Evolutionary conservation across 805 yeast genomes (phyloP).

Genomic region (Kodamaea kaohsiungensis): DNA sequence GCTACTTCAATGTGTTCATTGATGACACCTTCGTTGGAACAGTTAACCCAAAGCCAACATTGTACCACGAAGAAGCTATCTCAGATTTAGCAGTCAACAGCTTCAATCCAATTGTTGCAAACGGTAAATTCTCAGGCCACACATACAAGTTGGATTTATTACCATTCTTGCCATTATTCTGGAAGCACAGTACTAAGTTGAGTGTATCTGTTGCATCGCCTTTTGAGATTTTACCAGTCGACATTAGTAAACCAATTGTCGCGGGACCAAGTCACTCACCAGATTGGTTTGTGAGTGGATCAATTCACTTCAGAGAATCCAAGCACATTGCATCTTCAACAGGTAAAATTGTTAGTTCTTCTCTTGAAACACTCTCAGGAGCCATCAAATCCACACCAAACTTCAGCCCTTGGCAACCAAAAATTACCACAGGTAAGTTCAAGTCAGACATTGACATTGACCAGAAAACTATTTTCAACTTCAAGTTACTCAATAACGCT

Average conservation of each 20-base stretch:
- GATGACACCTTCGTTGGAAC: conserved; percentile 21
- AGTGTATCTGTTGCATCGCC: conserved; percentile 28
- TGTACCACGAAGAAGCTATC: conserved; percentile 24
- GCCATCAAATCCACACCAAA: conserved; percentile 24
- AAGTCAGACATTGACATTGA: conserved; percentile 17
- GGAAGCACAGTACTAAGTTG: conserved; percentile 22
- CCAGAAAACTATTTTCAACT: conserved; percentile 22
- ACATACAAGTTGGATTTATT: conserved; percentile 28
- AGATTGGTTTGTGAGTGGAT: conserved; percentile 29
- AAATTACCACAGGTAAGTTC: conserved; percentile 20
- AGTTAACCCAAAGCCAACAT: conserved; percentile 28
- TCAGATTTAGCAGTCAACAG: conserved; percentile 15
- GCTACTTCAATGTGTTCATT: conserved; percentile 26
- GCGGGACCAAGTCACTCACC: conserved; percentile 6
- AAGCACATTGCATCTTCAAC: conserved; percentile 13
- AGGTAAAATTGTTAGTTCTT: conserved; percentile 19
- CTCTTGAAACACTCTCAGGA: conserved; percentile 21
- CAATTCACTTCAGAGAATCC: conserved; percentile 27
- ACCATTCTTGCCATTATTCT: conserved; percentile 26
- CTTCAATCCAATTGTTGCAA: conserved; percentile 29
- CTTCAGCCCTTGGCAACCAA: conserved; percentile 20
- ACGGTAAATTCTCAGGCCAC: conserved; percentile 27
- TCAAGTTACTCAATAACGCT: conserved; percentile 24
- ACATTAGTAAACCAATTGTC: not conserved
- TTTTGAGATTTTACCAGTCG: conserved; percentile 12